phyloP scores from a whole-genome alignment of 441 rosid species.

The Heliophila coronopifolia region DNA sequence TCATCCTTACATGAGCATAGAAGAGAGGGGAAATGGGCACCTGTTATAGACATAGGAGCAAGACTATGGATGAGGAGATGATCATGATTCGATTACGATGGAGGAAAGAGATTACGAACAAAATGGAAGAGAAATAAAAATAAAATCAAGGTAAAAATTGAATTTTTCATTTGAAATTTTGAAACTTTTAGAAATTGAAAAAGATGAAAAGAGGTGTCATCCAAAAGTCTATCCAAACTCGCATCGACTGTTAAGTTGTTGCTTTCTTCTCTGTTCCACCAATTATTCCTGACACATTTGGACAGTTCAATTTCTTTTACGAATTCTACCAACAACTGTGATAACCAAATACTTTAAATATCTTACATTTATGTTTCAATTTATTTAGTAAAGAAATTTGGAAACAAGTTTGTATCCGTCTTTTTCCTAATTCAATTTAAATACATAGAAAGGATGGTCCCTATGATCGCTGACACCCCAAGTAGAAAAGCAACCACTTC shows the following conservation, averaged over 20 bases:
- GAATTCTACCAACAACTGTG: not conserved
- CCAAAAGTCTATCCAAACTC: slow-evolving; percentile 7
- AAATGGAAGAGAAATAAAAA: slow-evolving; percentile 25
- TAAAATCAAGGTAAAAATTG: slow-evolving; percentile 14
- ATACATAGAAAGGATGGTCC: no score
- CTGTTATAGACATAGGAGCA: slow-evolving; percentile 10
- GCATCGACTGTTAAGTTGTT: slow-evolving; percentile 26
- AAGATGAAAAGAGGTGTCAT: slow-evolving; percentile 27
- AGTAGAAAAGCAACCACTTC: no score
- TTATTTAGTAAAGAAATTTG: no score
- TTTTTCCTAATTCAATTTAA: no score
- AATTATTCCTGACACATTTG: not conserved
- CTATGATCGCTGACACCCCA: no score
- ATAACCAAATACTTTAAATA: no score
- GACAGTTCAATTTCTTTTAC: slow-evolving; percentile 17
- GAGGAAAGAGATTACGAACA: slow-evolving; percentile 9
- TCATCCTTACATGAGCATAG: no score
- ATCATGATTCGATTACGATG: not conserved
- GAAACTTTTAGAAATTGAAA: slow-evolving; percentile 20
- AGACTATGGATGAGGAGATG: slow-evolving; percentile 13
- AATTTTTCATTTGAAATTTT: slow-evolving; percentile 13
- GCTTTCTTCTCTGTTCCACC: slow-evolving; percentile 33
- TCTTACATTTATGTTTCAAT: no score
- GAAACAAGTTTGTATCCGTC: no score
- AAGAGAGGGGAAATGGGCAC: not conserved